A percentile compares a stretch with the other conserved stretches of the same genome.
Evolutionary conservation across 179 eudicot genomes (phyloP).

Genomic region (Gypsophila paniculata): DNA sequence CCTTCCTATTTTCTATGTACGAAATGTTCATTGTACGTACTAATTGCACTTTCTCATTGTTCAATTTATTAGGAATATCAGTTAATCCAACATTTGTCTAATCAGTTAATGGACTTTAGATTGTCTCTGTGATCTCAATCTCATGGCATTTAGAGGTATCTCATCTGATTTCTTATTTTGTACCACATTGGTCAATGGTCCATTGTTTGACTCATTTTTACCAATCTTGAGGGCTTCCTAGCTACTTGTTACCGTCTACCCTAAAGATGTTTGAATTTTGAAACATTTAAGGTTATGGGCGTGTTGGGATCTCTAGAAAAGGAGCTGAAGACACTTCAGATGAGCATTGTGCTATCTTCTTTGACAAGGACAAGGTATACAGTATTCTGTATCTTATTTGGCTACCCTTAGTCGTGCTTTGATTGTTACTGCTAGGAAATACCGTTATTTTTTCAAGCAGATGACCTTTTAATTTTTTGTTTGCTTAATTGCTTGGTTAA

Average conservation of each 20-base stretch:
- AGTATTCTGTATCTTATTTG: too few species aligned
- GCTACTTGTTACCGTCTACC: neutral
- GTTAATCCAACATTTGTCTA: conserved; percentile 12
- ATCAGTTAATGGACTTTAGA: conserved; percentile 12
- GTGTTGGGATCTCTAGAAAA: conserved; percentile 90
- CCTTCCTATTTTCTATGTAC: conserved; percentile 3
- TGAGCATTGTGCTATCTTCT: conserved; percentile 81
- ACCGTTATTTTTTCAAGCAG: neutral
- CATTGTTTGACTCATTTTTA: neutral
- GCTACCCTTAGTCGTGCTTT: too few species aligned
- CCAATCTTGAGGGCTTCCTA: neutral
- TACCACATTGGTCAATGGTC: conserved; percentile 14
- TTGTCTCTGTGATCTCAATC: conserved; percentile 13
- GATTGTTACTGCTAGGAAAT: neutral
- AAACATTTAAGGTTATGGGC: conserved; percentile 56
- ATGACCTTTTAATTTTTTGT: neutral
- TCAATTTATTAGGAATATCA: conserved; percentile 9
- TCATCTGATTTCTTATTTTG: neutral
- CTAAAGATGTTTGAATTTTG: conserved; percentile 1
- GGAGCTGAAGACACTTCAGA: conserved; percentile 81
- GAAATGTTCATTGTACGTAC: neutral
- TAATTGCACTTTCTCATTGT: neutral
- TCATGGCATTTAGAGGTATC: conserved; percentile 17
- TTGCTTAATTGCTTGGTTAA: neutral
- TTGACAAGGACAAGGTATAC: conserved; percentile 93